phyloP scores from a whole-genome alignment of 2,329 filamentous ascomycete species.

The Pyricularia grisea region DNA sequence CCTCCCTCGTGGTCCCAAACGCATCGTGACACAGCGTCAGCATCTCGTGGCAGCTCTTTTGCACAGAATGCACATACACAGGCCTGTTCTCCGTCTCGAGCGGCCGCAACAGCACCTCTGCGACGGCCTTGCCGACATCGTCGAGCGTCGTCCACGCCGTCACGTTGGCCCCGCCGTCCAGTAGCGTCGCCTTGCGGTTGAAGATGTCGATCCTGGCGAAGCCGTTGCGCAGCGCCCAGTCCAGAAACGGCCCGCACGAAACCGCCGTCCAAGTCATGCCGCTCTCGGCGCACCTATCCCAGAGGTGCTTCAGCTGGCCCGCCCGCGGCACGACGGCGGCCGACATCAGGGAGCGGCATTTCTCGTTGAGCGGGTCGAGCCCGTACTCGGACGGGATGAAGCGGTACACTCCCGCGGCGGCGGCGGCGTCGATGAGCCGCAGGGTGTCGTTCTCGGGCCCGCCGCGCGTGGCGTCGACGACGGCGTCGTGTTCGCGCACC shows the following conservation, averaged over 20 bases:
- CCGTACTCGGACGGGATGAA: slow-evolving; percentile 14
- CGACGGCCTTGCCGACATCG: slow-evolving; percentile 15
- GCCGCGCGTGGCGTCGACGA: slow-evolving; percentile 19
- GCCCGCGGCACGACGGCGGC: slow-evolving; percentile 6
- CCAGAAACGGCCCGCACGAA: slow-evolving; percentile 16
- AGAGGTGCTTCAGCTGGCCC: slow-evolving; percentile 6
- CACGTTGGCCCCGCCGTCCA: slow-evolving; percentile 14
- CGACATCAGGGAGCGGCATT: slow-evolving; percentile 5
- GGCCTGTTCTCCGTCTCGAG: slow-evolving; percentile 16
- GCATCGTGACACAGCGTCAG: slow-evolving; percentile 11
- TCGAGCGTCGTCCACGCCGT: slow-evolving; percentile 13
- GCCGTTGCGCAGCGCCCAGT: slow-evolving; percentile 14
- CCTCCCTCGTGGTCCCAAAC: slow-evolving; percentile 4
- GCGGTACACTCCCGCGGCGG: slow-evolving; percentile 12
- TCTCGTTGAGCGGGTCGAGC: slow-evolving; percentile 7
- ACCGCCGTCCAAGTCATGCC: slow-evolving; percentile 17
- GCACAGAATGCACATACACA: slow-evolving; percentile 13
- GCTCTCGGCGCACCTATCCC: slow-evolving; percentile 4
- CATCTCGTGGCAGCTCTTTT: slow-evolving; percentile 16
- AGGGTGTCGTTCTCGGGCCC: slow-evolving; percentile 3
- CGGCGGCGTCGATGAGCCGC: slow-evolving; percentile 13
- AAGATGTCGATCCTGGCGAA: slow-evolving; percentile 15
- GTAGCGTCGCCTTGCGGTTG: slow-evolving; percentile 11
- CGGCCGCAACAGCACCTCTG: slow-evolving; percentile 13
- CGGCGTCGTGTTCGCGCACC: slow-evolving; percentile 38